Percentiles rank a stretch among this genome's conserved stretches.
Conservation (phyloP, 202 grass and related monocot genomes). For the Setaria viridis region DNA sequence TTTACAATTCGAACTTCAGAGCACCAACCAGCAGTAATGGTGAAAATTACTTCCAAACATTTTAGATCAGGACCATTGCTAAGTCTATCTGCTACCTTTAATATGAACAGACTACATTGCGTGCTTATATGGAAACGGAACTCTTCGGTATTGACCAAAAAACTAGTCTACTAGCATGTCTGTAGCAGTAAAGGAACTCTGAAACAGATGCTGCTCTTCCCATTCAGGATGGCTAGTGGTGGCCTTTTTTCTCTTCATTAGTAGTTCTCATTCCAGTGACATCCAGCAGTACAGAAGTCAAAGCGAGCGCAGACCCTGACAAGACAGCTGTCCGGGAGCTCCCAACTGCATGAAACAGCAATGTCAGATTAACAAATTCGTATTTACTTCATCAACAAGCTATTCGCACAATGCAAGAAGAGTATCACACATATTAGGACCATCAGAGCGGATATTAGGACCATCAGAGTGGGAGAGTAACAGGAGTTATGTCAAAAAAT, state of each 20-base stretch:
- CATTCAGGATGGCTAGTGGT: constrained; percentile 34
- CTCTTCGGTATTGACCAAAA: neutral
- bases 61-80: constrained; percentile 23
- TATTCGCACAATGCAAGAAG: neutral
- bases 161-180: constrained; percentile 10
- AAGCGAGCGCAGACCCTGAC: constrained; percentile 53
- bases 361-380: constrained; percentile 25
- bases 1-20: constrained; percentile 29
- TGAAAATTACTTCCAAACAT: constrained; percentile 4
- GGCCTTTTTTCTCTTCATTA: constrained; percentile 38
- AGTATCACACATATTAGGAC: constrained; percentile 4
- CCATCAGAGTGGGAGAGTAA: constrained; percentile 13
- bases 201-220: constrained; percentile 26
- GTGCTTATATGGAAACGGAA: constrained; percentile 13
- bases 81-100: constrained; percentile 20
- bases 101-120: constrained; percentile 33
- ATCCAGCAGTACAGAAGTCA: constrained; percentile 59
- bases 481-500: neutral
- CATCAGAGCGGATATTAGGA: neutral
- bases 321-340: constrained; percentile 42
- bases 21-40: neutral
- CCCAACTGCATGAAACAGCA: constrained; percentile 37
- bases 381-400: neutral
- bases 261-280: constrained; percentile 54
- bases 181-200: constrained; percentile 22